These are phyloP conservation scores for Crinitomyces ghanaensis DNA, from an alignment of 805 yeast species.

Conservation along the genomic window DNA sequence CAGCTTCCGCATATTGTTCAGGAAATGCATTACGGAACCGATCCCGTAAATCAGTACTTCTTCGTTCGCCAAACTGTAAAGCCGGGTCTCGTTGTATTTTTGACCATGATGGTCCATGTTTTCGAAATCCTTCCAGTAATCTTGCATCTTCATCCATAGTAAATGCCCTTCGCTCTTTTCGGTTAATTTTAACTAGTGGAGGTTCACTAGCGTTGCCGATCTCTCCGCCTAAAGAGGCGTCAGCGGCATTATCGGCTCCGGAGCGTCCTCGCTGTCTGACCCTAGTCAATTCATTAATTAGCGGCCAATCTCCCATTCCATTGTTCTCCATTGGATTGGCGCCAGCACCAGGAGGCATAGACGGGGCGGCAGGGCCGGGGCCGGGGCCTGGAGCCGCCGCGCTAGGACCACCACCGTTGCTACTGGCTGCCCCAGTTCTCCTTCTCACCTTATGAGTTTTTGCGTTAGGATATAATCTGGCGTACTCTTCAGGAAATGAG, in stretches of 20 bases:
- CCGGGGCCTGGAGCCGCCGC: too few species aligned
- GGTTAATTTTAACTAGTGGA: slow-evolving; percentile 30
- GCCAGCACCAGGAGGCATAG: neutral
- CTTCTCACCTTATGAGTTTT: slow-evolving; percentile 30
- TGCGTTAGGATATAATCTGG: slow-evolving; percentile 34
- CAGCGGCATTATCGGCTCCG: slow-evolving; percentile 3
- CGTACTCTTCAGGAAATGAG: slow-evolving; percentile 34
- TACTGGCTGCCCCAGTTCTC: slow-evolving; percentile 8
- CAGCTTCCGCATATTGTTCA: slow-evolving; percentile 33
- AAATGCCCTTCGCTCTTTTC: slow-evolving; percentile 33
- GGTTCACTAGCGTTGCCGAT: too few species aligned
- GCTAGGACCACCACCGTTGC: too few species aligned
- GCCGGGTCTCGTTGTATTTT: slow-evolving; percentile 33
- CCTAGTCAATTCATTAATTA: slow-evolving; percentile 1
- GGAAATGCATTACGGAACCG: slow-evolving; percentile 36
- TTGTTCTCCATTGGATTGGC: too few species aligned
- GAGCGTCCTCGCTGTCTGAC: too few species aligned
- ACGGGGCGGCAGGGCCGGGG: too few species aligned
- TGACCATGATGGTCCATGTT: slow-evolving; percentile 36
- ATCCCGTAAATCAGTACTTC: slow-evolving; percentile 34
- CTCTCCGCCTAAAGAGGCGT: slow-evolving; percentile 1
- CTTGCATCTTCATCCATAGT: slow-evolving; percentile 33
- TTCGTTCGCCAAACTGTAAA: slow-evolving; percentile 28
- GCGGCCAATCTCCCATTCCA: too few species aligned
- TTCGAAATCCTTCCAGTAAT: slow-evolving; percentile 30